phyloP scores from a whole-genome alignment of 352 stramenopile genomes.

The Pythium brachiatum region DNA sequence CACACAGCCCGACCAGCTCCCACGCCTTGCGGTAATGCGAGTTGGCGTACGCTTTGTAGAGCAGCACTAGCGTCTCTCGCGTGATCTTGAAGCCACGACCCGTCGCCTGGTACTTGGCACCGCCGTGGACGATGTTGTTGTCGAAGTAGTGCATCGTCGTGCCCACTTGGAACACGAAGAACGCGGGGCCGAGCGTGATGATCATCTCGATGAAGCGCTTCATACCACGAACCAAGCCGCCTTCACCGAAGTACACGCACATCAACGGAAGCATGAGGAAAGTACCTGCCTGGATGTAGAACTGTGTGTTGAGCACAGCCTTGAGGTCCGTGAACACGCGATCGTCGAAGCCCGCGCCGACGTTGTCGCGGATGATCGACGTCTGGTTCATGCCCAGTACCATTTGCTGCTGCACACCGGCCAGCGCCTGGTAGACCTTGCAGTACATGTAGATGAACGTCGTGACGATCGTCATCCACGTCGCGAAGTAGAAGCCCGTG shows the following conservation, averaged over 20 bases:
- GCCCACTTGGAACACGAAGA: constrained; percentile 81
- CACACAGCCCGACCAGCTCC: constrained; percentile 66
- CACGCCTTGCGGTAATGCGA: constrained; percentile 81
- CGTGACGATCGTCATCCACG: constrained; percentile 87
- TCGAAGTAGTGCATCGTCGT: constrained; percentile 88
- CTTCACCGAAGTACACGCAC: constrained; percentile 78
- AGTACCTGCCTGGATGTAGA: constrained; percentile 78
- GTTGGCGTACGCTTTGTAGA: constrained; percentile 77
- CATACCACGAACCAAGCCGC: constrained; percentile 64
- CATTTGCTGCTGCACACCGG: constrained; percentile 67
- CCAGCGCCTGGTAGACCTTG: constrained; percentile 79
- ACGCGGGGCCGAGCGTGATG: constrained; percentile 63
- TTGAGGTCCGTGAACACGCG: constrained; percentile 63
- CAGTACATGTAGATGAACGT: constrained; percentile 87
- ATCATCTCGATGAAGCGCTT: constrained; percentile 78
- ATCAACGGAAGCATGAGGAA: constrained; percentile 81
- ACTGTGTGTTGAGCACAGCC: constrained; percentile 80
- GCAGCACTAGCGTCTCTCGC: constrained; percentile 73
- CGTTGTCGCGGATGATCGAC: constrained; percentile 66
- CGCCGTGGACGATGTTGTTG: constrained; percentile 77
- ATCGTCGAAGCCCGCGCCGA: constrained; percentile 46
- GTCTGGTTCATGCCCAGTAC: constrained; percentile 76
- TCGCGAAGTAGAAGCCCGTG: constrained; percentile 85
- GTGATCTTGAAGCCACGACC: constrained; percentile 85
- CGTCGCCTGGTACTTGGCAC: constrained; percentile 79